Percentiles rank a stretch among this genome's conserved stretches.
phyloP scores from a whole-genome alignment of 805 yeast genomes.

The Suhomyces sp. region DNA sequence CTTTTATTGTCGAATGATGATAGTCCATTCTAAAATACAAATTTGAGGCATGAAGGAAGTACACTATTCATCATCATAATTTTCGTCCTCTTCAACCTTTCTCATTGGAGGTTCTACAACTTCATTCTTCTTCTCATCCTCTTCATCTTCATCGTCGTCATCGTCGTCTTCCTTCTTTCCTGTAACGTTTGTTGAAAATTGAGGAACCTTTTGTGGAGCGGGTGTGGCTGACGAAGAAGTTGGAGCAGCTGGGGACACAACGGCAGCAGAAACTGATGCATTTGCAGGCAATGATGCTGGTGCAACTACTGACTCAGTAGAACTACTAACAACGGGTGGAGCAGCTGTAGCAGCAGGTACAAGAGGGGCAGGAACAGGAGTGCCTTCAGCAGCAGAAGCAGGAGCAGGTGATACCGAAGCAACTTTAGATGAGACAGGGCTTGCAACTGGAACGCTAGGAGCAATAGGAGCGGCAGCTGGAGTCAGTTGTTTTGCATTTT shows the following conservation, averaged over 20 bases:
- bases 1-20: too few species aligned
- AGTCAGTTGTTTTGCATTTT: too few species aligned
- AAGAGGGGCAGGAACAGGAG: conserved; percentile 8
- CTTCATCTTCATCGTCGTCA: conserved; percentile 29
- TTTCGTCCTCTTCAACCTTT: conserved; percentile 46
- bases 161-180: conserved; percentile 24
- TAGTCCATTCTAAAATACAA: too few species aligned
- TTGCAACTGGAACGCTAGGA: conserved; percentile 3
- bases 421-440: conserved; percentile 6
- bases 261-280: conserved; percentile 4
- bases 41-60: too few species aligned
- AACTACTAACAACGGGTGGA: conserved; percentile 8
- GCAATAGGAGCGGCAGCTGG: conserved; percentile 8
- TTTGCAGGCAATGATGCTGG: conserved; percentile 4
- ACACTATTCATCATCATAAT: conserved; percentile 47
- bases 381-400: conserved; percentile 2
- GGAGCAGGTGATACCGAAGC: conserved; percentile 8
- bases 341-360: conserved; percentile 6
- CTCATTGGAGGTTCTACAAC: conserved; percentile 46
- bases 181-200: conserved; percentile 20
- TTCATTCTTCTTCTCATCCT: conserved; percentile 25
- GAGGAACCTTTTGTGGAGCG: conserved; percentile 13
- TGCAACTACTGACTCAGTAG: conserved; percentile 8
- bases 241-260: not conserved
- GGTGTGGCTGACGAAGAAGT: conserved; percentile 2